Percentiles rank a stretch among this genome's conserved stretches.
phyloP scores from a whole-genome alignment of 2,329 filamentous ascomycete genomes.

The Nigrospora osmanthi region DNA sequence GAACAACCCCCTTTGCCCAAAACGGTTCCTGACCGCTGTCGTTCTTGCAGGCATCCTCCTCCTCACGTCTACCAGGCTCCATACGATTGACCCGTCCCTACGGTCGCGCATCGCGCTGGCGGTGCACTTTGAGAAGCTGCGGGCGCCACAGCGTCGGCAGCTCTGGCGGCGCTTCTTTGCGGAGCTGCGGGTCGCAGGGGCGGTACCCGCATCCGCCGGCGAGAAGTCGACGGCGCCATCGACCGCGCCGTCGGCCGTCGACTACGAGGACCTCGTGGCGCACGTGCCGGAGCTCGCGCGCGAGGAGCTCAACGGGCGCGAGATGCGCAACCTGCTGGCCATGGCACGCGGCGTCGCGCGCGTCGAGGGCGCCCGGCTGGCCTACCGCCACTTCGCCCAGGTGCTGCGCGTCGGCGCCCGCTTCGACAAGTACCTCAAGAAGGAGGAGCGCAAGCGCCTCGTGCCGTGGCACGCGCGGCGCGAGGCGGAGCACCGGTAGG shows the following conservation, averaged over 20 bases:
- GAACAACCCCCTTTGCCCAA: too few relatives aligned
- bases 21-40: too few relatives aligned
- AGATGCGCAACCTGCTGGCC: neutral
- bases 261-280: neutral
- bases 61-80: neutral
- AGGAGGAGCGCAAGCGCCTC: too few relatives aligned
- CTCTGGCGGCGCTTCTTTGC: neutral
- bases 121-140: neutral
- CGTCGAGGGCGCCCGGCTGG: neutral
- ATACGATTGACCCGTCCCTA: neutral
- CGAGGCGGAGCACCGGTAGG: too few relatives aligned
- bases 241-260: neutral
- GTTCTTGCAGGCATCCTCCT: neutral
- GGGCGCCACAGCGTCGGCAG: neutral
- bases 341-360: neutral
- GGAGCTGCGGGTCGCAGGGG: neutral
- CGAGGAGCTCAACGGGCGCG: neutral
- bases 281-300: neutral
- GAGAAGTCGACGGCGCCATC: neutral
- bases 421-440: too few relatives aligned
- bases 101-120: neutral
- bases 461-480: too few relatives aligned
- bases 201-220: too few relatives aligned
- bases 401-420: too few relatives aligned
- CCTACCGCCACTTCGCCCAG: too few relatives aligned